phyloP scores from a whole-genome alignment of 495 filamentous ascomycete species.

The Talaromyces wortmannii region DNA sequence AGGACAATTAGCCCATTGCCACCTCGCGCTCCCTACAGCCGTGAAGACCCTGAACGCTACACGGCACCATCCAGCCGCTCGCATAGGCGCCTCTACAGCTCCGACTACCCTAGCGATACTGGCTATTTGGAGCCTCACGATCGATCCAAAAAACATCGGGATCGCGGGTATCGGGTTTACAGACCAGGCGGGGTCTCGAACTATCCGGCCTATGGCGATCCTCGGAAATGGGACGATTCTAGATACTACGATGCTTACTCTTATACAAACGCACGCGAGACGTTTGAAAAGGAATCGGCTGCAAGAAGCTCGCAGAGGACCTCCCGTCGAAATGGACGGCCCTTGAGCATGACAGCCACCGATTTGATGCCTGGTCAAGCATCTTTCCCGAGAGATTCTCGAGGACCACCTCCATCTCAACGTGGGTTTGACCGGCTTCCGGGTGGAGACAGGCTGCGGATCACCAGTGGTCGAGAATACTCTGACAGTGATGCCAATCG shows the following conservation, averaged over 20 bases:
- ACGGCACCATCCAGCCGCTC: slow-evolving; percentile 18
- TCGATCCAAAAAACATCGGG: slow-evolving; percentile 6
- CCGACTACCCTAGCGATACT: slow-evolving; percentile 35
- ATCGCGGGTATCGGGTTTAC: slow-evolving; percentile 17
- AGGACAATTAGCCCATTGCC: slow-evolving; percentile 24
- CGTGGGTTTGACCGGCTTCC: slow-evolving; percentile 56
- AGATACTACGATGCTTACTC: slow-evolving; percentile 58
- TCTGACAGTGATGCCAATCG: slow-evolving; percentile 17
- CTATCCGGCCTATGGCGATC: slow-evolving; percentile 22
- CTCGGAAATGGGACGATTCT: slow-evolving; percentile 50
- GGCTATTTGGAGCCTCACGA: slow-evolving; percentile 17
- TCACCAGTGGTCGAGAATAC: slow-evolving; percentile 16
- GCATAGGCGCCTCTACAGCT: slow-evolving; percentile 25
- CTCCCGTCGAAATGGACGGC: slow-evolving; percentile 47
- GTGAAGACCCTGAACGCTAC: slow-evolving; percentile 19
- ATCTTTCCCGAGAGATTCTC: slow-evolving; percentile 36
- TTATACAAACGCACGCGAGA: slow-evolving; percentile 64
- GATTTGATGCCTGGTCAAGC: slow-evolving; percentile 35
- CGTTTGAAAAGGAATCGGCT: slow-evolving; percentile 59
- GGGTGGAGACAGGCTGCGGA: slow-evolving; percentile 24
- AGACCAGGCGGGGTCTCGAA: slow-evolving; percentile 15
- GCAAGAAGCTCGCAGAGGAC: slow-evolving; percentile 39
- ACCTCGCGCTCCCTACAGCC: slow-evolving; percentile 2
- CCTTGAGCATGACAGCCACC: slow-evolving; percentile 56
- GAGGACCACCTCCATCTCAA: slow-evolving; percentile 53